Conservation (phyloP, 306 rosid genomes). For the Abrus pulchellus region DNA sequence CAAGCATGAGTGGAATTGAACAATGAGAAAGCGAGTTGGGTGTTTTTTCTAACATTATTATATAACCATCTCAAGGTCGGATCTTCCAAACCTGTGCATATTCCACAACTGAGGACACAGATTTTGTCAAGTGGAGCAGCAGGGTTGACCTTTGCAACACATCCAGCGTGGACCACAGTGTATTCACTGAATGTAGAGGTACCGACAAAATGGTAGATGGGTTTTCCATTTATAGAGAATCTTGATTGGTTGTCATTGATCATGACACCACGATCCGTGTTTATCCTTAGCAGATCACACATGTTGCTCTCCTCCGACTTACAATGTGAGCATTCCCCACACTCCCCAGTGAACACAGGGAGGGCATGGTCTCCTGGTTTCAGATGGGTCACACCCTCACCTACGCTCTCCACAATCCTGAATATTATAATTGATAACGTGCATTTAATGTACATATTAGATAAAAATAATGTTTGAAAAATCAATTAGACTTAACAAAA, state of each 20-base stretch:
- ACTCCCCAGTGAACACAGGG: conserved; percentile 92
- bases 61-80: neutral
- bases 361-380: conserved; percentile 90
- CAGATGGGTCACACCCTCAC: conserved; percentile 87
- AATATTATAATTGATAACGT: neutral
- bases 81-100: conserved; percentile 74
- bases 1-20: conserved; percentile 28
- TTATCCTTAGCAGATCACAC: conserved; percentile 91
- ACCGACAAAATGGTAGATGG: conserved; percentile 82
- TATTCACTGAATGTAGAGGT: conserved; percentile 93
- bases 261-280: conserved; percentile 88
- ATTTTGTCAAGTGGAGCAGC: conserved; percentile 94
- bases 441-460: neutral
- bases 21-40: neutral
- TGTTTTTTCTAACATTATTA: conserved; percentile 11
- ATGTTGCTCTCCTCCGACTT: conserved; percentile 92
- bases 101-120: conserved; percentile 90
- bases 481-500: conserved; percentile 2
- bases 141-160: conserved; percentile 85
- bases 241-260: conserved; percentile 67
- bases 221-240: conserved; percentile 80
- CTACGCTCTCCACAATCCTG: conserved; percentile 83
- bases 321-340: conserved; percentile 87
- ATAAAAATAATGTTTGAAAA: neutral
- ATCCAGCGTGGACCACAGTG: conserved; percentile 83